Conservation (phyloP, 441 rosid genomes). For the Mallotus repandus region DNA sequence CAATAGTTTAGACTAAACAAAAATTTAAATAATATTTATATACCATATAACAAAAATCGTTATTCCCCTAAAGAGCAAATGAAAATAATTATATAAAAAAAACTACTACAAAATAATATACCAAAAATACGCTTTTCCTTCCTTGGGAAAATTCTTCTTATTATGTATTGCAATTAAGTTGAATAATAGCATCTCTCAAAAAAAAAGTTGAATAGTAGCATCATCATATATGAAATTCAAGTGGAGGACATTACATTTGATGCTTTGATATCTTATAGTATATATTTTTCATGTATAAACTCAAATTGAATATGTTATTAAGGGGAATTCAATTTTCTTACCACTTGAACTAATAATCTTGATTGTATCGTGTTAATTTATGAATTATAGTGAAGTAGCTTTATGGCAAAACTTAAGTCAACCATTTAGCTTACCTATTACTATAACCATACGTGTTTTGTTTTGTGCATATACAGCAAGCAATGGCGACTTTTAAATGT, state of each 20-base stretch:
- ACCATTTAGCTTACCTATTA: neutral
- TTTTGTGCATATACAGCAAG: neutral
- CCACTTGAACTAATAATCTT: no score
- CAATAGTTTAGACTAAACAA: no score
- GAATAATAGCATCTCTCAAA: neutral
- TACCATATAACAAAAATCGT: no score
- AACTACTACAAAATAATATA: neutral
- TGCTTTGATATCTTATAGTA: no score
- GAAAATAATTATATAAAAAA: no score
- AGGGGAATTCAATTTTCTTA: no score
- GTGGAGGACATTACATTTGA: neutral
- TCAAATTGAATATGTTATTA: no score
- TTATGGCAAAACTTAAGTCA: neutral
- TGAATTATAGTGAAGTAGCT: no score
- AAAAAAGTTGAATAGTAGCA: neutral
- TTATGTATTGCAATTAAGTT: neutral
- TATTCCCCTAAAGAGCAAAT: no score
- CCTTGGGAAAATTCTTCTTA: neutral
- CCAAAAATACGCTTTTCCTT: neutral
- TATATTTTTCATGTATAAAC: no score
- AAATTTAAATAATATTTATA: no score
- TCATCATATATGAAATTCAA: neutral
- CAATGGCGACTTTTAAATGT: neutral
- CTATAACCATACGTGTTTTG: neutral
- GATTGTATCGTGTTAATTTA: no score